Evolutionary conservation across 805 yeast species (phyloP), one percentile per base, ranked within the genome.

Genomic region (Metschnikowia continentalis): DNA sequence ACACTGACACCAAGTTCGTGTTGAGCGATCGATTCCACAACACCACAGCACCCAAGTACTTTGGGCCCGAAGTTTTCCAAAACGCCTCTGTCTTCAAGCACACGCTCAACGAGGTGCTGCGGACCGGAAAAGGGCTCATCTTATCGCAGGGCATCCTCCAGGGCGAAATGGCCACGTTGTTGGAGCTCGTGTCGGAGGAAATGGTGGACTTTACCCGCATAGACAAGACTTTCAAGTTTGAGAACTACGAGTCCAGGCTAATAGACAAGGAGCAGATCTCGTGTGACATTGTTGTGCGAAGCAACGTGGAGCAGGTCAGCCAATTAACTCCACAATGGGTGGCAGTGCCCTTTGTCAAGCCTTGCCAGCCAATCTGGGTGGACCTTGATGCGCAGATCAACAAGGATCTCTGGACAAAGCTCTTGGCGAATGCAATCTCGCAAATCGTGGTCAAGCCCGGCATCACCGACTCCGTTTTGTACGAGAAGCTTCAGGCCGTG

Each of bases 291-390:
- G 74, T 80, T 20, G 63, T 77, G 20, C 68, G 70, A 48, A 50
- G 60, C n/a, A 45, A 52, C 17, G 32, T 26, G 30, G 49, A 61
- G 22, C 35, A 32, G 30, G 44, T 43, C 23, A 40, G 37, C 14
- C 37, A 26, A 26, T 14, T 37, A 17, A 19, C 19, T 19, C 45
- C 59, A n/a, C 40, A 30, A 1, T 52, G 57, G 5, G 62, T 71
- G 1, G 72, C 82, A 1, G 77, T 84, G 2, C 90, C 91, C 0
- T 54, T 71, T 7, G 86, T 84, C 0, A 67, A 74, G 17, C 80
- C 90, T 2, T 84, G 88, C 52, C 79, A 86, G 2, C 78, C 79
- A 37, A 63, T 86, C 7, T 90, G 97, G 96, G 72, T 88, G 11
- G 86, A 84, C 57, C 65, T 84, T 35, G 65, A 71, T 32, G 92